Conservation (phyloP, 371 early-diverging fungal species). For the Mortierella sp. region DNA sequence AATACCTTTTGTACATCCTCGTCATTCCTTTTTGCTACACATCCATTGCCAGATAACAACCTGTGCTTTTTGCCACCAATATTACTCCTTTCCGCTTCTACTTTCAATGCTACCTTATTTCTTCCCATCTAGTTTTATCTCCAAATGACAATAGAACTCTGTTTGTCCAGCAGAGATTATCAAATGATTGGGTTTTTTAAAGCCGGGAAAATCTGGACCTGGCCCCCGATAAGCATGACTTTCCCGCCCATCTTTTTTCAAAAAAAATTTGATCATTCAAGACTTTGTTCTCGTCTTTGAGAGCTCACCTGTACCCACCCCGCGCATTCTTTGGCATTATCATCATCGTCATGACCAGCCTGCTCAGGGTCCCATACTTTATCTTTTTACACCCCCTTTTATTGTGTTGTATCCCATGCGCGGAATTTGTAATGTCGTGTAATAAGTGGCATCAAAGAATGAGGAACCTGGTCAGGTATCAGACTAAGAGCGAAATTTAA, state of each 20-base stretch:
- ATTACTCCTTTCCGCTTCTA: not conserved
- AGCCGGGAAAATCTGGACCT: not conserved
- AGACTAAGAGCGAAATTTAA: not conserved
- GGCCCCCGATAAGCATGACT: not conserved
- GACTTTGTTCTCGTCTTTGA: not conserved
- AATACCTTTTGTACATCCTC: too few relatives aligned
- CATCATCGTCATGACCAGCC: conserved; percentile 13
- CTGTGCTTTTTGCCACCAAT: not conserved
- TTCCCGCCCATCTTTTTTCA: not conserved
- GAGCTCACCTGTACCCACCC: not conserved
- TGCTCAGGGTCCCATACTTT: conserved; percentile 6
- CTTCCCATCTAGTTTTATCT: too few relatives aligned
- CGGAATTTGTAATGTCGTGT: not conserved
- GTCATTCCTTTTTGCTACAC: too few relatives aligned
- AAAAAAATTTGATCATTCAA: too few relatives aligned
- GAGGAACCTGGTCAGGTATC: not conserved
- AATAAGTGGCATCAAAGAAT: not conserved
- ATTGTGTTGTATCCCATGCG: conserved; percentile 20
- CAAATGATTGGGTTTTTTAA: not conserved
- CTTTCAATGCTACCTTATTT: not conserved
- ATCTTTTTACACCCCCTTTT: conserved; percentile 6
- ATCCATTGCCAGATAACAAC: too few relatives aligned
- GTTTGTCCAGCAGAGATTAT: not conserved
- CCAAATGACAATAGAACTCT: too few relatives aligned
- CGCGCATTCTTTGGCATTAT: not conserved